Conservation (phyloP, 164 flowering plant species). For the Magnolia officinalis region DNA sequence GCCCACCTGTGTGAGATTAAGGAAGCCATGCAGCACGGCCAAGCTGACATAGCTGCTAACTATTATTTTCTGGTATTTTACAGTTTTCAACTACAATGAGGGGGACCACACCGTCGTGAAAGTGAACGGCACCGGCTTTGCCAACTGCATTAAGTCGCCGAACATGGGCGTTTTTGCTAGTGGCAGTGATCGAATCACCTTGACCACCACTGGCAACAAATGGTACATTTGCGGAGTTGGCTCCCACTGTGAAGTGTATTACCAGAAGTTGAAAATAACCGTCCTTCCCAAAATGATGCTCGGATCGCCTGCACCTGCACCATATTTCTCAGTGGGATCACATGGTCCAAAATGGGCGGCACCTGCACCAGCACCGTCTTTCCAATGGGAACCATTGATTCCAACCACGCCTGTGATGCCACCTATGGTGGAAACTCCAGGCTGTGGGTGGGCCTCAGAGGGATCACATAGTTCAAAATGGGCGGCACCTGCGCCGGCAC, state of each 20-base stretch:
- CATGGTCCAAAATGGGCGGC: neutral
- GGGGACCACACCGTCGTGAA: conserved; percentile 9
- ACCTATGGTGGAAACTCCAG: neutral
- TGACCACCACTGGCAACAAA: conserved; percentile 9
- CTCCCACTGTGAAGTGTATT: neutral
- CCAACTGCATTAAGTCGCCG: neutral
- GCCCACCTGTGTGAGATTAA: too few relatives aligned
- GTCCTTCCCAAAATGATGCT: neutral
- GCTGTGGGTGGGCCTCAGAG: neutral
- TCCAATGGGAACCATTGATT: too few relatives aligned
- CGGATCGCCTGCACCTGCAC: neutral
- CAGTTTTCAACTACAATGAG: conserved; percentile 6
- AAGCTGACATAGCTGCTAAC: neutral
- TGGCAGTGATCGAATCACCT: conserved; percentile 4
- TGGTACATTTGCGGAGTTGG: conserved; percentile 17
- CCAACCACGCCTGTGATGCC: neutral
- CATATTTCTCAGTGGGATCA: neutral
- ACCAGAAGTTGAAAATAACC: conserved; percentile 11
- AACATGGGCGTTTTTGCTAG: neutral
- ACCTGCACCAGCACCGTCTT: neutral
- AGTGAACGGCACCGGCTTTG: conserved; percentile 5
- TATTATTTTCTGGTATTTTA: neutral
- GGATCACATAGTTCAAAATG: too few relatives aligned
- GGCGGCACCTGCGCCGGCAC: neutral
- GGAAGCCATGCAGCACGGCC: too few relatives aligned